phyloP scores from a whole-genome alignment of 495 filamentous ascomycete genomes.

The Penicillium ucsense region DNA sequence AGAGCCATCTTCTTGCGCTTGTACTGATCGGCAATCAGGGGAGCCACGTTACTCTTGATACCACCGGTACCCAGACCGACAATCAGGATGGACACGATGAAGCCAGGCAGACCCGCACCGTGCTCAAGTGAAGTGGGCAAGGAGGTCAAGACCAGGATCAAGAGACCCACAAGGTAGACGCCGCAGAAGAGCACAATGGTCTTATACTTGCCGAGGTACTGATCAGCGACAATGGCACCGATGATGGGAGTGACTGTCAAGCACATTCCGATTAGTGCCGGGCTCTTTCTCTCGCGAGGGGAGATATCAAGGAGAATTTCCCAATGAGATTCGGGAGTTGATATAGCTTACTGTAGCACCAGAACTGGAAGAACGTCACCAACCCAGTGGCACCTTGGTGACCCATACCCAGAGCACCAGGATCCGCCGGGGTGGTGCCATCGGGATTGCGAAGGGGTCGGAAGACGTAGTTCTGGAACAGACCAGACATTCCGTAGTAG shows the following conservation, averaged over 20 bases:
- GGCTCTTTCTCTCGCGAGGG: background rate
- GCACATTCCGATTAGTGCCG: background rate
- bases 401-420: slow-evolving; percentile 47
- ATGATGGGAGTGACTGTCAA: slow-evolving; percentile 41
- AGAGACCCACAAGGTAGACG: slow-evolving; percentile 37
- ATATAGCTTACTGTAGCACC: slow-evolving; percentile 37
- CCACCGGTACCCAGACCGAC: slow-evolving; percentile 51
- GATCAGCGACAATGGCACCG: slow-evolving; percentile 53
- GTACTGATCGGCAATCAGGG: slow-evolving; percentile 63
- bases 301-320: background rate
- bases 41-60: slow-evolving; percentile 62
- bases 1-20: slow-evolving; percentile 52
- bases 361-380: slow-evolving; percentile 55
- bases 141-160: slow-evolving; percentile 41
- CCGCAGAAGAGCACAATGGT: slow-evolving; percentile 51
- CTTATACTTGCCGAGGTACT: slow-evolving; percentile 60
- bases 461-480: slow-evolving; percentile 51
- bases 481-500: slow-evolving; percentile 51
- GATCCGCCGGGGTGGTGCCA: slow-evolving; percentile 31
- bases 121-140: slow-evolving; percentile 35
- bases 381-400: slow-evolving; percentile 48
- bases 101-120: slow-evolving; percentile 40
- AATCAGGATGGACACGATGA: slow-evolving; percentile 37
- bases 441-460: slow-evolving; percentile 25
- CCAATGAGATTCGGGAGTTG: background rate